Evolutionary conservation across 2,329 filamentous ascomycete genomes (phyloP).

Genomic region (Diaporthe nobilis): DNA sequence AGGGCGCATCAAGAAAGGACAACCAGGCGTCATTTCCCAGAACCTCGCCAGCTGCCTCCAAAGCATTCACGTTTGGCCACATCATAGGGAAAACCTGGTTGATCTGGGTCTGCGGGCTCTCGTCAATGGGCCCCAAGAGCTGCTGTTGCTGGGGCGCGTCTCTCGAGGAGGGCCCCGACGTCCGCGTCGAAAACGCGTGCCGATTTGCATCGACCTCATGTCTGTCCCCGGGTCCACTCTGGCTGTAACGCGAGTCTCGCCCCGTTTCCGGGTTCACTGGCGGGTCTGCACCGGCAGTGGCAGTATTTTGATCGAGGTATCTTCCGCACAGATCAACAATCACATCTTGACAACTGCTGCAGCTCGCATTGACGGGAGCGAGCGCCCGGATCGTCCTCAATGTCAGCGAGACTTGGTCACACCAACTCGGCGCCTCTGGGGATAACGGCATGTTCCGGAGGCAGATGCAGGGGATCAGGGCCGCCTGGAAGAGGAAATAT

Average conservation of each 20-base stretch:
- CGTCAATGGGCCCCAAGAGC: conserved; percentile 48
- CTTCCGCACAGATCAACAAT: conserved; percentile 57
- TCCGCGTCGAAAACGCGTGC: neutral
- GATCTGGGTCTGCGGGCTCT: conserved; percentile 59
- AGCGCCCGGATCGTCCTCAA: conserved; percentile 55
- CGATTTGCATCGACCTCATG: neutral
- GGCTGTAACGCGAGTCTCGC: neutral
- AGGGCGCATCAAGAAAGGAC: conserved; percentile 49
- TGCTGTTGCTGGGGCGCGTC: neutral
- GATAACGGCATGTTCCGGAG: conserved; percentile 58
- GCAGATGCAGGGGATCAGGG: conserved; percentile 63
- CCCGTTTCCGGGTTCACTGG: neutral
- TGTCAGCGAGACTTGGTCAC: conserved; percentile 55
- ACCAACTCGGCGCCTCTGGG: conserved; percentile 54
- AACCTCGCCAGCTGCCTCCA: conserved; percentile 54
- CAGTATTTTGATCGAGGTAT: conserved; percentile 46
- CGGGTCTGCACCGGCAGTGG: neutral
- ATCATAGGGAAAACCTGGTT: conserved; percentile 60
- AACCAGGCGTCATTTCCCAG: conserved; percentile 55
- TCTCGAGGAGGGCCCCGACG: neutral
- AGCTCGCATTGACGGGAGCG: conserved; percentile 55
- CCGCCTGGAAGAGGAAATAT: conserved; percentile 65
- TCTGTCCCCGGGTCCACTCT: neutral
- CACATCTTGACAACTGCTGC: conserved; percentile 56
- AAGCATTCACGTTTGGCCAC: conserved; percentile 58